Evolutionary conservation across 768 basidiomycete species (phyloP), one percentile per base, ranked within the genome.

Genomic region (Podaxis carcinomalis): DNA sequence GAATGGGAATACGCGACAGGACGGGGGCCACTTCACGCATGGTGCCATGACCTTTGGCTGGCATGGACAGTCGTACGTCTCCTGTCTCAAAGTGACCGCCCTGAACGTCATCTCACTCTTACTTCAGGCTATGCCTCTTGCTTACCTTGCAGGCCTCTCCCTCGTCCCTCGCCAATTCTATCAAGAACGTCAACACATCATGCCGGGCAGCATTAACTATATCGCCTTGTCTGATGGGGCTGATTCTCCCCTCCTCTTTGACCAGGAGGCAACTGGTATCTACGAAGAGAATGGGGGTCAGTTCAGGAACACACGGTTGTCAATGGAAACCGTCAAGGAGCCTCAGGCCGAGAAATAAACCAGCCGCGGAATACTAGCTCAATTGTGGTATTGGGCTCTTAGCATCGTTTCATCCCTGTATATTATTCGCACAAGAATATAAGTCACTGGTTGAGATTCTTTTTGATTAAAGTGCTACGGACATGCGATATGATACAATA

Each of bases 11-110:
- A 62, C 37, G 68, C 71, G 56, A 76, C 77, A 5, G 74, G 75
- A 3, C 75, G 74, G 23, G 66, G 67, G 5, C 71, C 74, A 25
- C 68, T 77, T 25, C 69, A 76, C 9, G 66, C 63, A 36, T 78
- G 75, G 77, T 75, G 71, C 54, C 72, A 73, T 62, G 71, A 73
- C 25, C 62, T 80, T 11, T 83, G 82, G 77, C 73, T 74, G 2
- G 70, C 71, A 9, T 83, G 81, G 82, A 74, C 73, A 27, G 64
- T 78, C 49, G 82, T 82, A 71, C 62, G 81, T 71, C 19, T 59
- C 37, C 21, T 57, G 44, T 53, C 53, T 5, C 51, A 23, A 44
- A 6, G 10, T 63, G 36, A 32, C 61, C 58, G n/a, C 56, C 27
- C n/a, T 3, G 10, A 10, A 32, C 39, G 58, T 56, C 51, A 55